phyloP scores from a whole-genome alignment of 1,284 basidiomycete species.

The Ceratobasidium sp. region DNA sequence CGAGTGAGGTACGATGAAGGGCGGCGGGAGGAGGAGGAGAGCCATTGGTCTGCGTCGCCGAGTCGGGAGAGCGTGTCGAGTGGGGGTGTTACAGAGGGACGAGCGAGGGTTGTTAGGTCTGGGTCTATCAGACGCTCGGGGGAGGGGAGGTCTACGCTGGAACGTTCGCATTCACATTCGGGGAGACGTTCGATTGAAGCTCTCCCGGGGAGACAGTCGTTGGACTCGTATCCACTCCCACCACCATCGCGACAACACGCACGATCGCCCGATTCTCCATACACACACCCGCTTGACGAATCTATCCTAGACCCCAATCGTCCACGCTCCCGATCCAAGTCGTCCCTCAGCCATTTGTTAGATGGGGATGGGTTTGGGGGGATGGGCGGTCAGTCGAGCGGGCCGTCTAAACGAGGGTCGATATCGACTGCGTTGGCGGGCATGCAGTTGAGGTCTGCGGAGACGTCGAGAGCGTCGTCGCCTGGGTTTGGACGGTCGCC shows the following conservation, averaged over 20 bases:
- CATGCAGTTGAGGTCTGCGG: constrained; percentile 22
- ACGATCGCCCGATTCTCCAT: background rate
- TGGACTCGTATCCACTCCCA: background rate
- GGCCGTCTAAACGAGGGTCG: constrained; percentile 11
- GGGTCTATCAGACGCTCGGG: no score
- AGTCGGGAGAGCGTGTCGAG: constrained; percentile 32
- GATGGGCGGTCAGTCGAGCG: background rate
- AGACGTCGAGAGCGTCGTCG: constrained; percentile 29
- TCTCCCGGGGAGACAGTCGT: background rate
- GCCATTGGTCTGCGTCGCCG: constrained; percentile 1
- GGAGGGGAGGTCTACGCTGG: no score
- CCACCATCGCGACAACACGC: no score
- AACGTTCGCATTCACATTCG: no score
- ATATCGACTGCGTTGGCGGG: constrained; percentile 26
- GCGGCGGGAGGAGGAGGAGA: no score
- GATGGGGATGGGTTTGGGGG: constrained; percentile 32
- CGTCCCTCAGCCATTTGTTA: constrained; percentile 29
- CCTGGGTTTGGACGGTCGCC: constrained; percentile 7
- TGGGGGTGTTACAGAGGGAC: background rate
- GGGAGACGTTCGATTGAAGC: background rate
- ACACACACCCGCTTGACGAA: background rate
- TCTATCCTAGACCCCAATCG: background rate
- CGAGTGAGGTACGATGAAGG: background rate
- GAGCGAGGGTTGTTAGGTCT: no score
- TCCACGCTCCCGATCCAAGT: constrained; percentile 21